phyloP scores from a whole-genome alignment of 73 alveolate species.

The Stentor coeruleus region DNA sequence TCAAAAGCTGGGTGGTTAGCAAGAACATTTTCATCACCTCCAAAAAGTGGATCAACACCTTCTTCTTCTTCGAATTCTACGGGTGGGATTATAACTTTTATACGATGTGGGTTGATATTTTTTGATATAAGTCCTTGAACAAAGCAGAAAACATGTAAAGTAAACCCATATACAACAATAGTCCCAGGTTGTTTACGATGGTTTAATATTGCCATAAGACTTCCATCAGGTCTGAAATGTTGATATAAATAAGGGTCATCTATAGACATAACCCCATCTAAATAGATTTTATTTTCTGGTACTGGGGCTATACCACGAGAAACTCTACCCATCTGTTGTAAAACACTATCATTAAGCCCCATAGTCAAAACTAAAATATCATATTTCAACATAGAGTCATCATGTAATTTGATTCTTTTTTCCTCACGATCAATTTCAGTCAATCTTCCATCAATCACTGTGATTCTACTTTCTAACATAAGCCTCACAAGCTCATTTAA shows the following conservation, averaged over 20 bases:
- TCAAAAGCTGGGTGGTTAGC: slow-evolving; percentile 71
- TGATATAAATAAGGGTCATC: slow-evolving; percentile 89
- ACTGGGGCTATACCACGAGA: slow-evolving; percentile 76
- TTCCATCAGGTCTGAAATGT: slow-evolving; percentile 59
- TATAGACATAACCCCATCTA: slow-evolving; percentile 64
- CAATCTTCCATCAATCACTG: slow-evolving; percentile 93
- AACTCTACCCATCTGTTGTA: slow-evolving; percentile 54
- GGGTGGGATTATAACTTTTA: slow-evolving; percentile 86
- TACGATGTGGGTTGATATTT: slow-evolving; percentile 86
- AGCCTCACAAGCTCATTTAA: slow-evolving; percentile 86
- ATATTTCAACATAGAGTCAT: slow-evolving; percentile 87
- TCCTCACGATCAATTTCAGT: slow-evolving; percentile 91
- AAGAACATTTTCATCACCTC: slow-evolving; percentile 48
- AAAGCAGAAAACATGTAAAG: slow-evolving; percentile 83
- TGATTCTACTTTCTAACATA: slow-evolving; percentile 93
- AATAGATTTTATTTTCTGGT: slow-evolving; percentile 51
- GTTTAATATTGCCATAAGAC: slow-evolving; percentile 60
- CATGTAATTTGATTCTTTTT: slow-evolving; percentile 88
- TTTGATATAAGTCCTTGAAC: slow-evolving; percentile 89
- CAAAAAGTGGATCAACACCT: slow-evolving; percentile 57
- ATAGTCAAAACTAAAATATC: slow-evolving; percentile 89
- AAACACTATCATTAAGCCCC: slow-evolving; percentile 91
- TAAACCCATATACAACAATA: slow-evolving; percentile 86
- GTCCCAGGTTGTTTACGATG: slow-evolving; percentile 74
- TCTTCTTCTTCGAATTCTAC: slow-evolving; percentile 66